A percentile compares a stretch with the other conserved stretches of the same genome.
Evolutionary conservation across 768 basidiomycete species (phyloP).

Genomic region (Collybiopsis luxurians): DNA sequence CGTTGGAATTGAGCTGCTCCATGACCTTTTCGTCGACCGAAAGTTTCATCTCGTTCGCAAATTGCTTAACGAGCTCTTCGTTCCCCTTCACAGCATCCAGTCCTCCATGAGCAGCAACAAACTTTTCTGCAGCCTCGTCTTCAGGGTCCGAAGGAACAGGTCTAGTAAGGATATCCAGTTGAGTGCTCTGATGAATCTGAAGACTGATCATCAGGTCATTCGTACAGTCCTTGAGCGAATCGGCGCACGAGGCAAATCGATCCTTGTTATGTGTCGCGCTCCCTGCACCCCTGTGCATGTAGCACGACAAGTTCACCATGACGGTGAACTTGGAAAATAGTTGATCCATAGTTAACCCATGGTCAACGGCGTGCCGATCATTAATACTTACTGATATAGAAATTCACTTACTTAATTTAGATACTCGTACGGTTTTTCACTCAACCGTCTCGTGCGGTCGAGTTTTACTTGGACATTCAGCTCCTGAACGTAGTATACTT

Average conservation of each 20-base stretch:
- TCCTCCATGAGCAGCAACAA: conserved; percentile 32
- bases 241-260: conserved; percentile 29
- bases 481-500: too few species aligned
- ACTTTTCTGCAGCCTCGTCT: conserved; percentile 31
- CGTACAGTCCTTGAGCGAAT: conserved; percentile 30
- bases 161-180: conserved; percentile 33
- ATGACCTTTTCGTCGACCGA: conserved; percentile 35
- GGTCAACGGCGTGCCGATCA: too few species aligned
- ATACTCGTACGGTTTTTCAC: too few species aligned
- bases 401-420: too few species aligned
- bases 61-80: conserved; percentile 33
- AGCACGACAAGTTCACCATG: too few species aligned
- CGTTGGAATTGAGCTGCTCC: conserved; percentile 33
- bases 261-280: conserved; percentile 33
- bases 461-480: too few species aligned
- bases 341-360: too few species aligned
- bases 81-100: conserved; percentile 32
- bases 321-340: too few species aligned
- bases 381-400: too few species aligned
- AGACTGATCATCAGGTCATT: conserved; percentile 37
- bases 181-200: conserved; percentile 35
- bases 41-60: conserved; percentile 31
- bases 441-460: too few species aligned
- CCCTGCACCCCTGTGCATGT: too few species aligned
- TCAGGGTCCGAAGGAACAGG: conserved; percentile 33